Evolutionary conservation across 768 basidiomycete species (phyloP).

Genomic region (Hericium alpestre): DNA sequence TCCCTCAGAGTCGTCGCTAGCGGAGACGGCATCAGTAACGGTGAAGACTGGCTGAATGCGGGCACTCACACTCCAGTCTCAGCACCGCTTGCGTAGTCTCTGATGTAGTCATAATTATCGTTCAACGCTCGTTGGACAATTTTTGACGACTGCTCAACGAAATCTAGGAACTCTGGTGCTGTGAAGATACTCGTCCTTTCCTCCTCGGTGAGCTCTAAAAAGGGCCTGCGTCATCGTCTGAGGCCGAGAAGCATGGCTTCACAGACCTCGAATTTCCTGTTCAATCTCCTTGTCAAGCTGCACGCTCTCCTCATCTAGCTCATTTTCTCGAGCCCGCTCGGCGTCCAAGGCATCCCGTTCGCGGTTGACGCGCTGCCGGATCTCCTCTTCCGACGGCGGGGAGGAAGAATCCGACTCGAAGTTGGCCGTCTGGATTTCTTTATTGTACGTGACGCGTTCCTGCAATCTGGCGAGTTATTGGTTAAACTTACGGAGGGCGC

Average conservation of each 20-base stretch:
- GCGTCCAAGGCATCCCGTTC: conserved; percentile 64
- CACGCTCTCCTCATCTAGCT: conserved; percentile 73
- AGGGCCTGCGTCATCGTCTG: background rate
- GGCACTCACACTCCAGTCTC: conserved; percentile 69
- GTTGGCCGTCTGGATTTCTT: conserved; percentile 71
- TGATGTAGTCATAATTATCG: conserved; percentile 93
- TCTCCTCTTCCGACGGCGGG: conserved; percentile 54
- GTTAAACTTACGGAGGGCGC: background rate
- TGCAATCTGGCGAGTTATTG: conserved; percentile 16
- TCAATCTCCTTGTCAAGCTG: conserved; percentile 82
- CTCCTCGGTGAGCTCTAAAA: conserved; percentile 74
- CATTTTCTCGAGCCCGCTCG: conserved; percentile 57
- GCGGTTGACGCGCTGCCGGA: conserved; percentile 54
- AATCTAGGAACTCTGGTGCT: conserved; percentile 88
- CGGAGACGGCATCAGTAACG: background rate
- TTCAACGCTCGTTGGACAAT: conserved; percentile 91
- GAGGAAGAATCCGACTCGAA: conserved; percentile 43
- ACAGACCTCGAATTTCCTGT: conserved; percentile 68
- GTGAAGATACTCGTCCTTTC: conserved; percentile 72
- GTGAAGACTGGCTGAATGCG: background rate
- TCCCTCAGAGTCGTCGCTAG: conserved; percentile 83
- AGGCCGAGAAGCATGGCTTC: background rate
- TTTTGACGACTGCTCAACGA: conserved; percentile 90
- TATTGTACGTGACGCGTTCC: conserved; percentile 78
- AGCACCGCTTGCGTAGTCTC: conserved; percentile 87